phyloP scores from a whole-genome alignment of 75 land plant species.

The Ceratopteris richardii region DNA sequence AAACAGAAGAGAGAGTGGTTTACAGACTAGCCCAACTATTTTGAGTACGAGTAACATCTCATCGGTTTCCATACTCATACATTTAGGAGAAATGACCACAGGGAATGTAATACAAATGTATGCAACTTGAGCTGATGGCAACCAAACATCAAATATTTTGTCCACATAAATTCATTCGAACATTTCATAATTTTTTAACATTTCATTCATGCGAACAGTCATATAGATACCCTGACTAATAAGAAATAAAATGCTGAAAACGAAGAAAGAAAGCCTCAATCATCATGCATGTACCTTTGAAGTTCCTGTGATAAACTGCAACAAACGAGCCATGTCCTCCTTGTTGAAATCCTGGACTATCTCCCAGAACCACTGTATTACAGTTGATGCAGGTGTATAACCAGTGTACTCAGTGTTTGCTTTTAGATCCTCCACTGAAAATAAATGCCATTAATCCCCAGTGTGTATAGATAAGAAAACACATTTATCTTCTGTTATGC shows the following conservation, averaged over 20 bases:
- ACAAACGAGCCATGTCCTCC: slow-evolving; percentile 33
- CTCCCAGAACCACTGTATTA: slow-evolving; percentile 26
- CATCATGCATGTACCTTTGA: slow-evolving; percentile 25
- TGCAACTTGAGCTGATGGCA: too few species aligned
- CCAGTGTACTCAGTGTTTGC: slow-evolving; percentile 21
- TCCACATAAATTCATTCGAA: too few species aligned
- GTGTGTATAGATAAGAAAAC: neutral
- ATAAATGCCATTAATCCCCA: neutral
- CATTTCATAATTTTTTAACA: too few species aligned
- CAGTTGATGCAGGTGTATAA: slow-evolving; percentile 14
- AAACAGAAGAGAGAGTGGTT: too few species aligned
- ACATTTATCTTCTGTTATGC: neutral
- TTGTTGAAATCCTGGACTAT: slow-evolving; percentile 18
- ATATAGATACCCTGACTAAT: neutral
- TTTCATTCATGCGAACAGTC: too few species aligned
- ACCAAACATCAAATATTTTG: too few species aligned
- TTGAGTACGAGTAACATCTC: too few species aligned
- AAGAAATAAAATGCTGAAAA: neutral
- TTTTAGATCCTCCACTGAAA: slow-evolving; percentile 21
- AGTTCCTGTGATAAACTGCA: slow-evolving; percentile 46
- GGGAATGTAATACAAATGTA: too few species aligned
- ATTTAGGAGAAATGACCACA: too few species aligned
- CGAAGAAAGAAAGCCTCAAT: neutral
- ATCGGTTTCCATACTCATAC: too few species aligned
- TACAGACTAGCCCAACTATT: too few species aligned